A percentile compares a stretch with the other conserved stretches of the same genome.
Evolutionary conservation across 441 rosid species (phyloP).

Genomic region (Breynia disticha): DNA sequence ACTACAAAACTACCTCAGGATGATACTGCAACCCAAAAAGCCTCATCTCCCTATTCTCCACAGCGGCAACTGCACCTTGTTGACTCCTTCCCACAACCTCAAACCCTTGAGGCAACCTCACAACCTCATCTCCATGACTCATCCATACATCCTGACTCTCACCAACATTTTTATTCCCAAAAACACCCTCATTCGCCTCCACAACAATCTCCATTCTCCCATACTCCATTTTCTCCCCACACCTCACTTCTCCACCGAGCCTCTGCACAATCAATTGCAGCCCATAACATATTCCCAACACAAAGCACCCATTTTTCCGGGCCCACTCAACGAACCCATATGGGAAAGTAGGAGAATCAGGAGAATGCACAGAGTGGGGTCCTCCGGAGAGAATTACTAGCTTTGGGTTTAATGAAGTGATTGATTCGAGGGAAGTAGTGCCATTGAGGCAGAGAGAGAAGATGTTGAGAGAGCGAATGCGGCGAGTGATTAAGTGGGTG

Average conservation of each 20-base stretch:
- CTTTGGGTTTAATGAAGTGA: conserved; percentile 50
- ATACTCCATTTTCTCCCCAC: conserved; percentile 76
- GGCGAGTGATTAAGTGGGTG: conserved; percentile 85
- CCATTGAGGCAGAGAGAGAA: conserved; percentile 83
- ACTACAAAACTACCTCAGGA: conserved; percentile 97
- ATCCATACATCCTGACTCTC: conserved; percentile 80
- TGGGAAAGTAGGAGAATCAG: conserved; percentile 54
- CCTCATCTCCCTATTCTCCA: conserved; percentile 49
- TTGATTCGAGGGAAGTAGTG: conserved; percentile 55
- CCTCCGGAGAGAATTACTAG: conserved; percentile 92
- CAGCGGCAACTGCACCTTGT: conserved; percentile 73
- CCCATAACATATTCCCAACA: conserved; percentile 80
- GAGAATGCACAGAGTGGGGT: conserved; percentile 77
- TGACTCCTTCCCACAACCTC: conserved; percentile 65
- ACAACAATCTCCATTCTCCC: conserved; percentile 92
- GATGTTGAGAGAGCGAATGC: conserved; percentile 66
- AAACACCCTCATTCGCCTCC: conserved; percentile 35
- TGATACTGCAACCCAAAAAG: conserved; percentile 87
- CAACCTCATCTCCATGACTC: conserved; percentile 92
- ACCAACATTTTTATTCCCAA: conserved; percentile 49
- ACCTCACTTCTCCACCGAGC: conserved; percentile 63
- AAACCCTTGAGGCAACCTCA: conserved; percentile 57
- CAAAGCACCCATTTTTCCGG: conserved; percentile 35
- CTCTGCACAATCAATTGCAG: conserved; percentile 73
- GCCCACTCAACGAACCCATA: conserved; percentile 73